Evolutionary conservation across 768 basidiomycete genomes (phyloP).

Genomic region (Rossbeevera mucosa): DNA sequence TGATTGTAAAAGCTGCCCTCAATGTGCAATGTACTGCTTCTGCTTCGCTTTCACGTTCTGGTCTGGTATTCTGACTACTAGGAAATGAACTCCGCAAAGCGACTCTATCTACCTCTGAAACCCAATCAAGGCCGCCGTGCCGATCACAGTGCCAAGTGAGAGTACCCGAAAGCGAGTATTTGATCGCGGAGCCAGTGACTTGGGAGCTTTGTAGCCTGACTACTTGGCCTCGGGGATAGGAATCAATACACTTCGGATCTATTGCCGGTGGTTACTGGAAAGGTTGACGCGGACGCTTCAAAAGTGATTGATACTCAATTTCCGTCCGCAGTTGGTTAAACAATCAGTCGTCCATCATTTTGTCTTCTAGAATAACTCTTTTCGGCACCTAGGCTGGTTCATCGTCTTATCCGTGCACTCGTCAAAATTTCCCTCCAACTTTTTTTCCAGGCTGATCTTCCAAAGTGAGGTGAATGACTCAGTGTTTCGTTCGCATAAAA

Average conservation of each 20-base stretch:
- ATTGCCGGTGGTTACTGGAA: neutral
- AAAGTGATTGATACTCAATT: neutral
- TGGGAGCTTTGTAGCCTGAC: neutral
- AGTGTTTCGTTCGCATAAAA: too few species aligned
- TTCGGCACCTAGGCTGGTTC: neutral
- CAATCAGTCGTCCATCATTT: neutral
- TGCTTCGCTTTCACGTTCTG: neutral
- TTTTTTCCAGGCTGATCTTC: neutral
- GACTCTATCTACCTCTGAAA: neutral
- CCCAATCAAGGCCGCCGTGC: neutral
- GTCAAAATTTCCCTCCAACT: neutral
- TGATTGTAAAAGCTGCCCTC: neutral
- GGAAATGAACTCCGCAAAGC: neutral
- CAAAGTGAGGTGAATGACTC: neutral
- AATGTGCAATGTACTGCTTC: neutral
- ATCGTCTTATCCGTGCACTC: neutral
- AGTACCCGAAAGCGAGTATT: neutral
- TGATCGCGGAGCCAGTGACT: neutral
- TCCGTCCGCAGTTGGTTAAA: neutral
- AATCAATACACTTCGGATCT: neutral
- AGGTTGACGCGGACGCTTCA: neutral
- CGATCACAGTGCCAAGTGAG: neutral
- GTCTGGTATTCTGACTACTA: too few species aligned
- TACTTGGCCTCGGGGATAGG: neutral
- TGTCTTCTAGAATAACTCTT: neutral